Evolutionary conservation across 257 asterid genomes (phyloP), one percentile per base, ranked within the genome.

Genomic region (Euphrasia confusa): DNA sequence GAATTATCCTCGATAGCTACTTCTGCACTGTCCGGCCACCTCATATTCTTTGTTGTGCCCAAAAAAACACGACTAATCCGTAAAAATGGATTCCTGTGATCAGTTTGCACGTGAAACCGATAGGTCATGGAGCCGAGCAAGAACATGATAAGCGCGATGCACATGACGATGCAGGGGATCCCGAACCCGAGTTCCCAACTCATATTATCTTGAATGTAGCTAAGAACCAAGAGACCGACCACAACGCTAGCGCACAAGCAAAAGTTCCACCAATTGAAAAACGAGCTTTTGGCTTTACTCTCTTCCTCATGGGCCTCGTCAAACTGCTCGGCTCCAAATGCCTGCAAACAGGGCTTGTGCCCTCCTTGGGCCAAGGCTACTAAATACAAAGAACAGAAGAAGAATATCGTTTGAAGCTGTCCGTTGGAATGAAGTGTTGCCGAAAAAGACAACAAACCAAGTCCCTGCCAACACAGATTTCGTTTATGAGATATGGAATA

Each of bases 161-260:
- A 50, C 55, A 50, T 50, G 55, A 50, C 55, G 11, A 50, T 50
- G 55, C 55, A 50, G 24, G 55, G 55, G 10, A 50, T 50, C 28
- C 55, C 55, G 6, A 50, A 50, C 55, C 55, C 55, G 55, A 50
- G 55, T 18, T 50, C 55, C 55, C 55, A 50, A 50, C 55, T 50
- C 55, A 50, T 5, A 17, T 50, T 50, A 17, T 50, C 55, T 7
- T 50, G 55, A 14, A 50, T 50, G 27, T 50, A 50, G 55, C 55
- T 50, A 5, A 50, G 27, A 8, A 50, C 55, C 27, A 50, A 17
- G 55, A 50, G 55, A 12, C 55, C 55, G 7, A 50, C 55, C 1
- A 50, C 26, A 14, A 50, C 55, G 15, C 55, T 50, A 8, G 55
- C 55, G 4, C 55, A 50, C 55, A 50, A 18, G 27, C 55, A 50